These are phyloP conservation scores for Epichloe elymi DNA, from an alignment of 2,329 filamentous ascomycete species.

Conservation along the genomic window DNA sequence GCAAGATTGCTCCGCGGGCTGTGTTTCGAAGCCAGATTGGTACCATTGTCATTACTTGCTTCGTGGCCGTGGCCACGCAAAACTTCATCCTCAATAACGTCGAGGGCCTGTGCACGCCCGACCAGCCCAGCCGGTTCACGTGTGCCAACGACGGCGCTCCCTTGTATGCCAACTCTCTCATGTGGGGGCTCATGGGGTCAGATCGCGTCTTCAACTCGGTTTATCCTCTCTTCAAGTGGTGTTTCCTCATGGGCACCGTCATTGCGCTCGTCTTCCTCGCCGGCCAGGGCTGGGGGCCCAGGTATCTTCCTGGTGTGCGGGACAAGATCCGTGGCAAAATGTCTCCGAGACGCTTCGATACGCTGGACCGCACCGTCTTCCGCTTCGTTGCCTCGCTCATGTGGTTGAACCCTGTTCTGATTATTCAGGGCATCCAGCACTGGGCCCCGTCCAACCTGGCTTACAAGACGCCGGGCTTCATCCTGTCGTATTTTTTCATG, in stretches of 20 bases:
- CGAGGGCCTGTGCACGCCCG: constrained; percentile 16
- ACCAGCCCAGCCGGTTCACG: constrained; percentile 28
- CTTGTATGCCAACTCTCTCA: constrained; percentile 20
- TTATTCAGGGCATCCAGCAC: constrained; percentile 29
- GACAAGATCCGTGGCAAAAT: constrained; percentile 17
- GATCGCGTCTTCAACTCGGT: constrained; percentile 28
- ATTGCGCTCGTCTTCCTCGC: constrained; percentile 22
- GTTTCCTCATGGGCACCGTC: constrained; percentile 27
- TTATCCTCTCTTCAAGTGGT: constrained; percentile 27
- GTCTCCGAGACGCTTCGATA: constrained; percentile 17
- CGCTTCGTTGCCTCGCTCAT: constrained; percentile 24
- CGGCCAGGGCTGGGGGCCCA: constrained; percentile 7
- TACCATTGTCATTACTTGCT: constrained; percentile 31
- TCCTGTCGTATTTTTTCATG: constrained; percentile 28
- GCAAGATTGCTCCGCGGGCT: constrained; percentile 34
- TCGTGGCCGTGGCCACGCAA: constrained; percentile 31
- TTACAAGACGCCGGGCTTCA: constrained; percentile 30
- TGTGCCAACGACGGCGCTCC: constrained; percentile 36
- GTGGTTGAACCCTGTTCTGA: constrained; percentile 28
- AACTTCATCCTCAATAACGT: constrained; percentile 27
- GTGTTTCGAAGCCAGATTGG: constrained; percentile 34
- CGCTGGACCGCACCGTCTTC: constrained; percentile 25
- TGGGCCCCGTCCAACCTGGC: constrained; percentile 30
- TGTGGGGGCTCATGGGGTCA: constrained; percentile 40
- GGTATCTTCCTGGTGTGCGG: constrained; percentile 17